Base-by-base conservation (phyloP, 345 rosid species). In the Aquilaria yunnanensis region DNA sequence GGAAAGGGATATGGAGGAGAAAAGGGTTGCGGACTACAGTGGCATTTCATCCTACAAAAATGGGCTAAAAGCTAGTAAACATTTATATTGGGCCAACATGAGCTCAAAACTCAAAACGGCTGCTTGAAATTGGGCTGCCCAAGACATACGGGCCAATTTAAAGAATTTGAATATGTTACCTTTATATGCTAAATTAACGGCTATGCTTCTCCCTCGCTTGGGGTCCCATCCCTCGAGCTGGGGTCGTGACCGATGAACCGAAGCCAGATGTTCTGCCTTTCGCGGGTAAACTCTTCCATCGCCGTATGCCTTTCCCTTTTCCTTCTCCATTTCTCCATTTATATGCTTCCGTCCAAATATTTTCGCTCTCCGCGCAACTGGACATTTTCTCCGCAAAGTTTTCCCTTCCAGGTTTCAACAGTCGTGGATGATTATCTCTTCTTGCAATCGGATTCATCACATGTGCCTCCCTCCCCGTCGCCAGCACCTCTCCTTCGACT, bases 401-500 rank as follows among this genome's bases (percentile, higher is more conserved):
- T 5, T 4, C 8, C 47, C 4, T 14, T 34, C 32, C n/a, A 14
- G 8, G 5, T 37, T 37, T 23, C 23, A 23, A 23, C 23, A 23
- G 43, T 37, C 2, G 43, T 37, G 43, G 62, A 64, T 68, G 62
- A 66, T 14, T 59, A 3, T 54, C 59, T 57, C 74, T n/a, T 34
- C 77, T 37, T 37, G 43, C 32, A 55, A 70, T 68, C 73, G 67
- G 60, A 54, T 64, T 29, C 57, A 14, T 65, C 55, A 59, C 70
- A 72, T 16, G 65, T 75, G 67, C 73, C 56, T 10, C 58, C 61
- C 74, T 72, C 48, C 66, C 75, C 61, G 72, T 63, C 75, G 33
- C 77, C 55, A 1, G 34, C 10, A 32, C 54, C 56, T 45, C 58
- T 47, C 48, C 32, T 46, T 32, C 45, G 57, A 23, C 32, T 6